Percentiles rank a stretch among this genome's conserved stretches.
phyloP scores from a whole-genome alignment of 2,329 filamentous ascomycete species.

The Diaporthe sp. region DNA sequence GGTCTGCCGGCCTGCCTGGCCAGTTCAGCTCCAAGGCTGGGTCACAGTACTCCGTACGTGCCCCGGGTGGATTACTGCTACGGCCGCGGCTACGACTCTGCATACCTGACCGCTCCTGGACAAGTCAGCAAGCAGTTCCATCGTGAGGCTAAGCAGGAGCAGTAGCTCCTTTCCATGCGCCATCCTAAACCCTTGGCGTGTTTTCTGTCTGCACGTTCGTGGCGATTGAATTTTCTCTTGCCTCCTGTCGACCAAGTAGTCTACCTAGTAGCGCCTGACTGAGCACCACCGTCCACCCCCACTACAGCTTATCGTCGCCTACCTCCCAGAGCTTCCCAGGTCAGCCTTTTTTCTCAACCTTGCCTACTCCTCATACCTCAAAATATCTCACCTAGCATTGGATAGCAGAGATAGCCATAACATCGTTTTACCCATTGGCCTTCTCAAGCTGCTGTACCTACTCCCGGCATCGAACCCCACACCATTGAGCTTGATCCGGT shows the following conservation, averaged over 20 bases:
- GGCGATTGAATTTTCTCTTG: conserved; percentile 17
- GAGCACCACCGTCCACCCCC: conserved; percentile 1
- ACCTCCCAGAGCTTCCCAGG: conserved; percentile 17
- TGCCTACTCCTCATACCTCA: conserved; percentile 14
- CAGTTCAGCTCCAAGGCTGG: conserved; percentile 28
- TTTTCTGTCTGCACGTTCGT: conserved; percentile 11
- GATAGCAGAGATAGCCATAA: neutral
- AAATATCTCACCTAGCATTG: conserved; percentile 16
- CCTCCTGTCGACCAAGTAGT: neutral
- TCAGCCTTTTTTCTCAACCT: conserved; percentile 14
- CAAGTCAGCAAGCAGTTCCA: conserved; percentile 32
- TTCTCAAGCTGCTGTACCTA: conserved; percentile 2
- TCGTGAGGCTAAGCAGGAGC: conserved; percentile 21
- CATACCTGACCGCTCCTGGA: conserved; percentile 28
- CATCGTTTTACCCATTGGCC: conserved; percentile 1
- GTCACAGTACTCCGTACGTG: neutral
- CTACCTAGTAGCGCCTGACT: neutral
- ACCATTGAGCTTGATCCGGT: neutral
- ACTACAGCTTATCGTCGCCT: conserved; percentile 20
- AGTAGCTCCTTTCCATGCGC: conserved; percentile 15
- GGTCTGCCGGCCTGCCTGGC: neutral
- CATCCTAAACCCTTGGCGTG: conserved; percentile 27
- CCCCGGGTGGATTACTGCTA: conserved; percentile 17
- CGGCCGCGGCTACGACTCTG: neutral
- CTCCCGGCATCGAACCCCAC: neutral